Evolutionary conservation across 352 stramenopile species (phyloP).

Genomic region (Phytophthora gonapodyides): DNA sequence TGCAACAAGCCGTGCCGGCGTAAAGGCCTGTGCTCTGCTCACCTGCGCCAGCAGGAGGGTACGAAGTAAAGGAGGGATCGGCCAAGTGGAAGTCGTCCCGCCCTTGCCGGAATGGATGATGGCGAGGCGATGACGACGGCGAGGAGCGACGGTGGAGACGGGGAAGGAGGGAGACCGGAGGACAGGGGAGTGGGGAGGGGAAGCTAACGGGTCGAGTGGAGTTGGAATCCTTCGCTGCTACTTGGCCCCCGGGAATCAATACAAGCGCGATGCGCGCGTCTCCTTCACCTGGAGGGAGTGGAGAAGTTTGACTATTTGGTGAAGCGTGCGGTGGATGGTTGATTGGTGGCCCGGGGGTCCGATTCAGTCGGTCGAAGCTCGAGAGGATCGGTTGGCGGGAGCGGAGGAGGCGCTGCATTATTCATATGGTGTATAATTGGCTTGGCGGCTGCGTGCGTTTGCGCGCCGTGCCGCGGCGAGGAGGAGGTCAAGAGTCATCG

Average conservation of each 20-base stretch:
- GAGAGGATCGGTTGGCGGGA: slow-evolving; percentile 24
- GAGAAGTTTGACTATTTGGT: slow-evolving; percentile 36
- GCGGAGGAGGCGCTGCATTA: slow-evolving; percentile 37
- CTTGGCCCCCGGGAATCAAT: slow-evolving; percentile 31
- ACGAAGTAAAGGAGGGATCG: slow-evolving; percentile 31
- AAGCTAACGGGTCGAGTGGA: slow-evolving; percentile 30
- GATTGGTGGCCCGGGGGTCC: slow-evolving; percentile 20
- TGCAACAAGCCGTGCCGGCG: slow-evolving; percentile 82
- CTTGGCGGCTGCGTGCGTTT: slow-evolving; percentile 19
- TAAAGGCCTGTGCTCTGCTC: slow-evolving; percentile 83
- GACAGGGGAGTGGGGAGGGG: slow-evolving; percentile 28
- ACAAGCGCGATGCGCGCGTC: slow-evolving; percentile 19
- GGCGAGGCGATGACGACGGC: slow-evolving; percentile 23
- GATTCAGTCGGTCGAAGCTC: slow-evolving; percentile 28
- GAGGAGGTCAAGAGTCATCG: slow-evolving; percentile 32
- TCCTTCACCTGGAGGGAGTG: slow-evolving; percentile 24
- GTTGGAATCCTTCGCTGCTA: slow-evolving; percentile 28
- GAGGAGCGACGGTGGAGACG: slow-evolving; percentile 3
- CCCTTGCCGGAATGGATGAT: slow-evolving; percentile 12
- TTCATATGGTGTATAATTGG: slow-evolving; percentile 47
- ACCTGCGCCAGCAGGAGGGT: slow-evolving; percentile 47
- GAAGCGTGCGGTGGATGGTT: slow-evolving; percentile 28
- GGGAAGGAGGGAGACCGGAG: slow-evolving; percentile 32
- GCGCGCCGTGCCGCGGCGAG: slow-evolving; percentile 9
- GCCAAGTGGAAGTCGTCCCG: slow-evolving; percentile 31